Percentiles rank a stretch among this genome's conserved stretches.
Evolutionary conservation across 257 asterid species (phyloP).

Genomic region (Verbena officinalis): DNA sequence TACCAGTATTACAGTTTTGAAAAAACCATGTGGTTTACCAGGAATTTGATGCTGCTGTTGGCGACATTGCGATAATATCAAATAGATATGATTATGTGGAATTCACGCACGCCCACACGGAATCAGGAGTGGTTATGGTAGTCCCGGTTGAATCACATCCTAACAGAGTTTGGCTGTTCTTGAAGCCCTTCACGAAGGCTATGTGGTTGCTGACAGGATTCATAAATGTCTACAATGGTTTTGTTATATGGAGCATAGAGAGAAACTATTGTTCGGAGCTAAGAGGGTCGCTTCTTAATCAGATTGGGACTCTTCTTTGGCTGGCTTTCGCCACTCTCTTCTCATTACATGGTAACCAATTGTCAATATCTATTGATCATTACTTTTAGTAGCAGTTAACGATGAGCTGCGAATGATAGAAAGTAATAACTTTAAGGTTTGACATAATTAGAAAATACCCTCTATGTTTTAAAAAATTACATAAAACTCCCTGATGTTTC

Average conservation of each 20-base stretch:
- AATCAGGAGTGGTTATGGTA: constrained; percentile 45
- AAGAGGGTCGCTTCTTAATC: constrained; percentile 33
- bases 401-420: no score
- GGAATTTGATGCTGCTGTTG: constrained; percentile 50
- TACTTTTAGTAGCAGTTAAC: no score
- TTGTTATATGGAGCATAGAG: constrained; percentile 49
- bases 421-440: no score
- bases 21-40: no score
- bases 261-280: constrained; percentile 30
- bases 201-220: constrained; percentile 41
- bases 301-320: constrained; percentile 39
- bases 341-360: constrained; percentile 36
- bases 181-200: constrained; percentile 51
- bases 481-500: no score
- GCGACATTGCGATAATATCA: constrained; percentile 42
- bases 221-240: constrained; percentile 37
- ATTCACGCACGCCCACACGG: constrained; percentile 47
- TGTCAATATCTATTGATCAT: no score
- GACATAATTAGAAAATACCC: no score
- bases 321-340: constrained; percentile 37
- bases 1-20: no score
- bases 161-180: constrained; percentile 38
- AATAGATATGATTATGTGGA: constrained; percentile 37
- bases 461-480: no score
- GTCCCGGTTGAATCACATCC: constrained; percentile 37